phyloP scores from a whole-genome alignment of 331 rosid genomes.

The Cucumis variabilis region DNA sequence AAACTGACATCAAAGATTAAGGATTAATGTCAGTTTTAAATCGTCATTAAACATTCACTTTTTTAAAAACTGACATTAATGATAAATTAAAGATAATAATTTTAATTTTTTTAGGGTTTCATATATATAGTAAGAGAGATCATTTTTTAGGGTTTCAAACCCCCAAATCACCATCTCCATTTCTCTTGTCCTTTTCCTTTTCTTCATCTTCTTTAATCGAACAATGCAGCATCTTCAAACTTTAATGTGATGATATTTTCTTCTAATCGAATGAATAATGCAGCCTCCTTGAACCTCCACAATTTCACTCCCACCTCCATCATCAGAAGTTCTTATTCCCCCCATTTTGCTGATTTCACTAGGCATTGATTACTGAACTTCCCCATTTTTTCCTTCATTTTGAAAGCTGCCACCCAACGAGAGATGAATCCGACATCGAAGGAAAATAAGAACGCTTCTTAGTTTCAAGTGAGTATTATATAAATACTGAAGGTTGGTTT shows the following conservation, averaged over 20 bases:
- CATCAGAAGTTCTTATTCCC: conserved; percentile 42
- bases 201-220: too few species aligned
- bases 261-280: conserved; percentile 83
- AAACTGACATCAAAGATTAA: too few species aligned
- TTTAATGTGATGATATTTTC: conserved; percentile 92
- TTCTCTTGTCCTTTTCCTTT: too few species aligned
- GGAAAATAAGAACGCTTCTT: conserved; percentile 34
- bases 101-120: too few species aligned
- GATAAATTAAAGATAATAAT: too few species aligned
- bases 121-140: too few species aligned
- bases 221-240: too few species aligned
- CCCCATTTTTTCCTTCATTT: conserved; percentile 84
- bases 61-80: too few species aligned
- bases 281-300: conserved; percentile 90
- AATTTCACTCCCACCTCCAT: conserved; percentile 54
- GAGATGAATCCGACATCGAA: conserved; percentile 27
- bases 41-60: too few species aligned
- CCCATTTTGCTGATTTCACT: conserved; percentile 52
- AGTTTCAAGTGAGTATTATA: conserved; percentile 21
- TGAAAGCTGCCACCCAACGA: conserved; percentile 40
- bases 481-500: conserved; percentile 32
- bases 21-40: too few species aligned
- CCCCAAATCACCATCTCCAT: too few species aligned
- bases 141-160: too few species aligned
- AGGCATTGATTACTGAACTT: conserved; percentile 42